phyloP scores from a whole-genome alignment of 1,139 yeast genomes.

The Kodamaea alishanica region DNA sequence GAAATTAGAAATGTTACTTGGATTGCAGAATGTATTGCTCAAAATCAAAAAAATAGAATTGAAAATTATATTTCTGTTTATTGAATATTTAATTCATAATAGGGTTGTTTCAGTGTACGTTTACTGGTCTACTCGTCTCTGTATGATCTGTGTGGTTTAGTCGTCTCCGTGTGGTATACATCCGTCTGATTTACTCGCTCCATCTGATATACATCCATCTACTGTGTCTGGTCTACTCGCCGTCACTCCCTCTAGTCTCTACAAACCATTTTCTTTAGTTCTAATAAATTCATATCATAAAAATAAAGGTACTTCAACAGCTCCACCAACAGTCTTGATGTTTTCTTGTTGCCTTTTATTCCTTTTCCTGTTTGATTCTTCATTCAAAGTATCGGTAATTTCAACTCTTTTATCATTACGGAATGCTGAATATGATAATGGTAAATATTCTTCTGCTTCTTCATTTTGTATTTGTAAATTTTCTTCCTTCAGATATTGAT shows the following conservation, averaged over 20 bases:
- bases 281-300: conserved; percentile 16
- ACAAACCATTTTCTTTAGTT: conserved; percentile 2
- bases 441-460: conserved; percentile 8
- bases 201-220: too few relatives aligned
- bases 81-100: conserved; percentile 18
- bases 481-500: conserved; percentile 20
- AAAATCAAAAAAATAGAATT: conserved; percentile 78
- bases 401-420: conserved; percentile 6
- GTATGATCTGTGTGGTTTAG: too few relatives aligned
- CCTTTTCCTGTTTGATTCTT: conserved; percentile 8
- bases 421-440: conserved; percentile 21
- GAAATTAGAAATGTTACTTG: conserved; percentile 95
- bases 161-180: too few relatives aligned
- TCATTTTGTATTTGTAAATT: conserved; percentile 1
- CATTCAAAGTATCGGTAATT: conserved; percentile 11
- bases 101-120: too few relatives aligned
- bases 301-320: conserved; percentile 40
- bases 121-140: too few relatives aligned
- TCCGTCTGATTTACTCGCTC: too few relatives aligned
- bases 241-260: too few relatives aligned
- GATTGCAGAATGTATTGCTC: conserved; percentile 97
- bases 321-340: conserved; percentile 34
- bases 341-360: conserved; percentile 10
- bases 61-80: conserved; percentile 74
- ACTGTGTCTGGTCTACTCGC: too few relatives aligned